Percentiles rank a stretch among this genome's conserved stretches.
These are phyloP conservation scores for Pueraria montana DNA, from an alignment of 306 rosid genomes.

Conservation along the genomic window DNA sequence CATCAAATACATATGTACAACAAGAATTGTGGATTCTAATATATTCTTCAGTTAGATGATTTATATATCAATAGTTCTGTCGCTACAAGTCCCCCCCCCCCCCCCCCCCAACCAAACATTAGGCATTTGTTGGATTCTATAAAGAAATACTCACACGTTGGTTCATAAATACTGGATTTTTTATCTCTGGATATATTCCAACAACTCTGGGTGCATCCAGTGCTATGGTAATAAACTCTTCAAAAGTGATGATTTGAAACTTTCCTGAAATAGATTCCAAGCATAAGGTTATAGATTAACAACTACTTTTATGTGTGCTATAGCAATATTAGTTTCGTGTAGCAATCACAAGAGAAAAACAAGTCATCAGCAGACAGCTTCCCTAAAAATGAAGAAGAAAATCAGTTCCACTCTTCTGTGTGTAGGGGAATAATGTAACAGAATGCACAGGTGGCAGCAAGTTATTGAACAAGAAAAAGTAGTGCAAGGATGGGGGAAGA, in stretches of 20 bases:
- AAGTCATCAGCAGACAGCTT: slow-evolving; percentile 16
- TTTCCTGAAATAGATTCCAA: slow-evolving; percentile 67
- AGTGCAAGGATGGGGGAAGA: not conserved
- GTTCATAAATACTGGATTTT: slow-evolving; percentile 84
- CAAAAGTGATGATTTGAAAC: slow-evolving; percentile 81
- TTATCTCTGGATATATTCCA: slow-evolving; percentile 97
- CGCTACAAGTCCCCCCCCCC: not conserved
- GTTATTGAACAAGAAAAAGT: not conserved
- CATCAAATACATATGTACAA: slow-evolving; percentile 16
- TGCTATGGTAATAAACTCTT: slow-evolving; percentile 89
- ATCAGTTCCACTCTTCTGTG: slow-evolving; percentile 7
- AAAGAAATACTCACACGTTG: slow-evolving; percentile 76
- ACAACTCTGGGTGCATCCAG: slow-evolving; percentile 87
- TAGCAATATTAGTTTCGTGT: slow-evolving; percentile 24
- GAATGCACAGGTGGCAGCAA: not conserved
- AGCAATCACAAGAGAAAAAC: slow-evolving; percentile 24
- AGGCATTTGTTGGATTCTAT: slow-evolving; percentile 30
- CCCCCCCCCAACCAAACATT: slow-evolving; percentile 21
- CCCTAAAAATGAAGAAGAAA: not conserved
- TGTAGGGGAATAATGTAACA: slow-evolving; percentile 5
- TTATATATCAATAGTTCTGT: not conserved
- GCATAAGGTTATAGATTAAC: slow-evolving; percentile 29
- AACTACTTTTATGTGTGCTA: not conserved
- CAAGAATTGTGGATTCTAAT: slow-evolving; percentile 8
- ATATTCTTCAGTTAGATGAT: slow-evolving; percentile 1